Conservation (phyloP, 768 basidiomycete species). For the Rhodotorula babjevae region DNA sequence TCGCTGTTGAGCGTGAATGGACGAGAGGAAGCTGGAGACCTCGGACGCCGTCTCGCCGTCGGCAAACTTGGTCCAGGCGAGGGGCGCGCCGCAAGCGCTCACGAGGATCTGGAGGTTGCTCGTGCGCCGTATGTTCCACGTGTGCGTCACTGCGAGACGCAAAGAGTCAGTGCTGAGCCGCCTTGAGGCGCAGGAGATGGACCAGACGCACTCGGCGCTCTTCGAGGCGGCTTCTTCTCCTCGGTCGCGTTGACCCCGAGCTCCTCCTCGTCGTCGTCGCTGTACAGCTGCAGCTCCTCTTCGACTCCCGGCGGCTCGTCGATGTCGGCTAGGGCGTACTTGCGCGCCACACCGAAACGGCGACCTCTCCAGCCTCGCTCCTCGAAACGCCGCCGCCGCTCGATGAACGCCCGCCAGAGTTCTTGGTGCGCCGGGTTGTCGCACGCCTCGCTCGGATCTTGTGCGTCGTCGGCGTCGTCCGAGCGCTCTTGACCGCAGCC, state of each 20-base stretch:
- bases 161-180: not conserved
- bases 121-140: constrained; percentile 17
- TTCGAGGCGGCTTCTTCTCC: not conserved
- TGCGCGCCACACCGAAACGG: not conserved
- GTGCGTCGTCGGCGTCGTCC: not conserved
- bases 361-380: not conserved
- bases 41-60: constrained; percentile 1
- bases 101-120: constrained; percentile 24
- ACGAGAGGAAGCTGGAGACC: constrained; percentile 16
- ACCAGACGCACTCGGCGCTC: not conserved
- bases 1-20: not conserved
- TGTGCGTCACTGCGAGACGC: not conserved
- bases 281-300: not conserved
- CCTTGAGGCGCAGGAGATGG: too few species aligned
- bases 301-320: not conserved
- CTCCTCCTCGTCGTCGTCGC: not conserved
- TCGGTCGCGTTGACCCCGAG: not conserved
- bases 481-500: not conserved
- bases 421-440: not conserved
- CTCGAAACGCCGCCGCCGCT: not conserved
- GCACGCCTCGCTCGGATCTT: constrained; percentile 13
- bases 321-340: too few species aligned
- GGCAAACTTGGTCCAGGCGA: constrained; percentile 13
- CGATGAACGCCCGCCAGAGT: not conserved
- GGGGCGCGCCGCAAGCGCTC: constrained; percentile 13